phyloP scores from a whole-genome alignment of 441 rosid species.

The Pelargonium citronellum region DNA sequence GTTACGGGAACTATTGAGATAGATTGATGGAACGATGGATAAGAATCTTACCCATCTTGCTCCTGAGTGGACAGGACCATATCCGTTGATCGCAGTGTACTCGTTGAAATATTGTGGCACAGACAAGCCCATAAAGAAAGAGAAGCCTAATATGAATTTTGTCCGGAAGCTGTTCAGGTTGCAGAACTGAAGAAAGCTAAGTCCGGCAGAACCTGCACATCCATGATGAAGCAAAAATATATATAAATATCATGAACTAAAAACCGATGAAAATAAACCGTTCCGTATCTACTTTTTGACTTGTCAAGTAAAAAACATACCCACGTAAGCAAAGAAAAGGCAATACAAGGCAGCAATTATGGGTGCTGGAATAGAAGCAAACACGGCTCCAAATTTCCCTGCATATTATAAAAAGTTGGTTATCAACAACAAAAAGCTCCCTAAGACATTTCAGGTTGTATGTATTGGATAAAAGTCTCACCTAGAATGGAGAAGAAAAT shows the following conservation, averaged over 20 bases:
- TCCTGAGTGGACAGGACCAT: slow-evolving; percentile 77
- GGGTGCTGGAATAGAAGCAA: slow-evolving; percentile 92
- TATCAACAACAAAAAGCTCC: slow-evolving; percentile 13
- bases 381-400: slow-evolving; percentile 97
- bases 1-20: not conserved
- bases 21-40: not conserved
- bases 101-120: slow-evolving; percentile 92
- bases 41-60: slow-evolving; percentile 65
- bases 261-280: slow-evolving; percentile 8
- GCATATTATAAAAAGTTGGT: slow-evolving; percentile 19
- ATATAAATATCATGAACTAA: slow-evolving; percentile 1
- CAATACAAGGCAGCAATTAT: slow-evolving; percentile 81
- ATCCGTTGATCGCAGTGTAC: slow-evolving; percentile 76
- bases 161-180: slow-evolving; percentile 86
- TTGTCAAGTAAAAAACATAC: slow-evolving; percentile 36
- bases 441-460: slow-evolving; percentile 1
- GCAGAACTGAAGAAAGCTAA: slow-evolving; percentile 89
- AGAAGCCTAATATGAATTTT: slow-evolving; percentile 75
- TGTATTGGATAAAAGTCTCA: slow-evolving; percentile 21
- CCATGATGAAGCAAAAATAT: not conserved
- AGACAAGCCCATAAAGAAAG: slow-evolving; percentile 81
- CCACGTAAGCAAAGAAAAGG: slow-evolving; percentile 91
- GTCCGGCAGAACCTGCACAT: slow-evolving; percentile 76
- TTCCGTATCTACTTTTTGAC: slow-evolving; percentile 7
- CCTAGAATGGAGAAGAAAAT: slow-evolving; percentile 94